Evolutionary conservation across 352 stramenopile species (phyloP).

Genomic region (Phytophthora kernoviae): DNA sequence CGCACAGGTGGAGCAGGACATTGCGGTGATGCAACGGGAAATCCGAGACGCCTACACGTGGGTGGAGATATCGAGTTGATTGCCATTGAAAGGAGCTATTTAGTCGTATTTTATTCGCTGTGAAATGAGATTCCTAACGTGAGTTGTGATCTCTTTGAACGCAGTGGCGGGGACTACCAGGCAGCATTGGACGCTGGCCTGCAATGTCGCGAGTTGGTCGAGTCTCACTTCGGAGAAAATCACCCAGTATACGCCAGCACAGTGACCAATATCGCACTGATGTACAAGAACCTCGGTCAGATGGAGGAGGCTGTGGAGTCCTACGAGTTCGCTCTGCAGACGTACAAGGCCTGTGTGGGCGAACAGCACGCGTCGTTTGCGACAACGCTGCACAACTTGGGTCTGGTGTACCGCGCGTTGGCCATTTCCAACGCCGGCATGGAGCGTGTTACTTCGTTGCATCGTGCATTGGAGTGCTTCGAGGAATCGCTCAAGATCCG

Average conservation of each 20-base stretch:
- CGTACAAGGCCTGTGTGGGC: constrained; percentile 82
- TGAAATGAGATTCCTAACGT: constrained; percentile 19
- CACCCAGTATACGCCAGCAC: constrained; percentile 86
- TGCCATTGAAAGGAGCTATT: not conserved
- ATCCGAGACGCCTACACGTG: constrained; percentile 86
- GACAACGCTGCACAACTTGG: constrained; percentile 85
- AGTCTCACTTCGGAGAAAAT: constrained; percentile 75
- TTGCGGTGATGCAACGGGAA: constrained; percentile 79
- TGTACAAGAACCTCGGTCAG: constrained; percentile 87
- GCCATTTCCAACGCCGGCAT: constrained; percentile 65
- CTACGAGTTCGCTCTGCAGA: constrained; percentile 81
- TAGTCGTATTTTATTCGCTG: not conserved
- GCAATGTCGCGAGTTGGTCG: constrained; percentile 73
- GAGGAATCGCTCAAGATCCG: constrained; percentile 82
- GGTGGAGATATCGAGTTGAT: constrained; percentile 21
- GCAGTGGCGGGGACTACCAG: constrained; percentile 68
- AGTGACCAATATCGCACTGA: constrained; percentile 87
- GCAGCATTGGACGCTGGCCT: constrained; percentile 66
- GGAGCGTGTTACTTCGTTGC: constrained; percentile 65
- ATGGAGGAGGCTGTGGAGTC: constrained; percentile 76
- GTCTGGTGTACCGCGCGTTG: constrained; percentile 71
- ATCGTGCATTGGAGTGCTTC: constrained; percentile 79
- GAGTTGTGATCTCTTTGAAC: constrained; percentile 22
- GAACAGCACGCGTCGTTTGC: constrained; percentile 85
- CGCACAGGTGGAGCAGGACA: constrained; percentile 79